phyloP scores from a whole-genome alignment of 768 basidiomycete species.

The Russula compacta region DNA sequence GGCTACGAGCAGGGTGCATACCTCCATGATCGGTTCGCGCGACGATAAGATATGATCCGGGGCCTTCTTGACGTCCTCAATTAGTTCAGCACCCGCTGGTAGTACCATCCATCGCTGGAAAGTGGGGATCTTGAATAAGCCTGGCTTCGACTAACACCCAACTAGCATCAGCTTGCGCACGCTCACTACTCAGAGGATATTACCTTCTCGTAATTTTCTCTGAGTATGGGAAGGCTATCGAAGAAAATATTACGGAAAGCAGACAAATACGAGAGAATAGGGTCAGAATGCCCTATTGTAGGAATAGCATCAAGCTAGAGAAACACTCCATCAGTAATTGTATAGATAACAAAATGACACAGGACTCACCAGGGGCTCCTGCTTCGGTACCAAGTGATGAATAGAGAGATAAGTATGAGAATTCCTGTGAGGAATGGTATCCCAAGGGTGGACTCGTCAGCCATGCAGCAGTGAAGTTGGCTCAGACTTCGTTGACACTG shows the following conservation, averaged over 20 bases:
- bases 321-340: not conserved
- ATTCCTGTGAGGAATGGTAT: too few species aligned
- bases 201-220: not conserved
- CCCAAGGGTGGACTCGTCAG: too few species aligned
- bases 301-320: constrained; percentile 22
- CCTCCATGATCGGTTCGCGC: not conserved
- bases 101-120: not conserved
- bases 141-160: not conserved
- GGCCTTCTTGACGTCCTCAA: not conserved
- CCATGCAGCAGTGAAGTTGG: too few species aligned
- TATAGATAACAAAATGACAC: too few species aligned
- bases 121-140: not conserved
- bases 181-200: not conserved
- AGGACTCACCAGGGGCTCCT: too few species aligned
- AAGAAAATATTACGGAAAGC: not conserved
- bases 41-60: not conserved
- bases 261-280: constrained; percentile 24
- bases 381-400: too few species aligned
- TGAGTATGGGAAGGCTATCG: not conserved
- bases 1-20: not conserved
- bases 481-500: too few species aligned
- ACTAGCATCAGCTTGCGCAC: not conserved
- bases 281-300: constrained; percentile 22
- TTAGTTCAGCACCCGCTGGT: not conserved
- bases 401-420: too few species aligned